Base-by-base conservation (phyloP, 331 rosid genomes). In the Telfairia occidentalis region DNA sequence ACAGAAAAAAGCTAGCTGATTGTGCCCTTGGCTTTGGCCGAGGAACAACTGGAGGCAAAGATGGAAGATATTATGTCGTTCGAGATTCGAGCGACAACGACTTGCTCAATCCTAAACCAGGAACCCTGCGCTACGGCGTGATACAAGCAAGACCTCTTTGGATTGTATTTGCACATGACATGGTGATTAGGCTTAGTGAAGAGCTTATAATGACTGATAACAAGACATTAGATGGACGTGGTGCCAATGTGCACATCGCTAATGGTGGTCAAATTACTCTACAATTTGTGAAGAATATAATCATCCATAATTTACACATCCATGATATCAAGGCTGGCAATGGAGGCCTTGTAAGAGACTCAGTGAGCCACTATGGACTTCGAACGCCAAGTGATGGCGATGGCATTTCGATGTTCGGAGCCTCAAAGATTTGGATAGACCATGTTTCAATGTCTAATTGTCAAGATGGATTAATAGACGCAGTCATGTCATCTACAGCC, bases 141-240 rank as follows among this genome's bases (percentile, higher is more conserved):
- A 80, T 83, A 48, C 87, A 83, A 2, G 67, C 28, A 1, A 66
- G 42, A 60, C 89, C 93, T 0, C 60, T 86, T 0, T 86, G 89
- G 89, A 89, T 89, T 65, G 80, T 52, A 21, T 86, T 89, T 28
- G 9, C 65, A 0, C 75, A 3, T 7, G 40, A 30, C 78, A 89
- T 89, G 93, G 8, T 1, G 19, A 86, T 89, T 6, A 71, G 26
- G 40, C 83, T 82, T 1, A 60, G 4, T 35, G 43, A 26, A 83
- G 85, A 85, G 80, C 88, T 84, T 15, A 3, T 82, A 34, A 7
- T 84, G 35, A 46, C 81, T 1, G 84, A 79, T 81, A 49, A 74
- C 11, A 86, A 89, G 85, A 86, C 93, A 4, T 76, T 89, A 21
- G 90, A 89, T 77, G 85, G 57, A 2, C 80, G 93, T 2, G 93